Base-by-base conservation (phyloP, 805 yeast genomes). In the Nadsonia fulvescens region DNA sequence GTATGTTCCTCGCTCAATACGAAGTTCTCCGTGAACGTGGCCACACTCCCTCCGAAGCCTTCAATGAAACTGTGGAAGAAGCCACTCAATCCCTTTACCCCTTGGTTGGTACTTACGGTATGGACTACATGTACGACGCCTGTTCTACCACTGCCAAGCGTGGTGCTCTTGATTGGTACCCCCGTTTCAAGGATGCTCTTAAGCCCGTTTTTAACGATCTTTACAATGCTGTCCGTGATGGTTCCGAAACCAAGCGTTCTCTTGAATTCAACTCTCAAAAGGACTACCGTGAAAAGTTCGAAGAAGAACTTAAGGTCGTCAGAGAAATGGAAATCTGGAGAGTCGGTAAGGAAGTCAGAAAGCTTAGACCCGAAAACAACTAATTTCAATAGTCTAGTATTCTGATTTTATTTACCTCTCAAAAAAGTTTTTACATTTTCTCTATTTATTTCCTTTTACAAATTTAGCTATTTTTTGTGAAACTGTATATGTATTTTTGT, bases 91-190 rank as follows among this genome's bases (percentile, higher is more conserved):
- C 96, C 32, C 70, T 89, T 51, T 89, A 89, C 78, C 98, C 98
- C 62, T 74, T 89, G 68, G 60, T 89, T 47, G 98, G 98, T 64
- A 82, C 81, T 63, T 78, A 89, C 71, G 98, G 98, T 66, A 89
- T 89, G 98, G 98, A 89, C 65, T 89, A 89, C 86, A 89, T 89
- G 98, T 89, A 89, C 73, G 96, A 89, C 56, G 98, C 98, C 49
- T 89, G 98, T 66, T 89, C 98, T 44, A 89, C 98, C 53, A 89
- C 98, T 44, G 98, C 98, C 51, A 82, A 96, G 72, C 81, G 98
- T 68, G 98, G 98, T 71, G 98, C 98, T 55, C 71, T 89, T 49
- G 98, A 89, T 69, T 89, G 98, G 98, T 86, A 89, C 70, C 96
- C 96, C 61, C 66, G 76, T 61, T 89, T 89, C 82, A 83, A 83